Evolutionary conservation across 495 filamentous ascomycete genomes (phyloP), one percentile per base, ranked within the genome.

Genomic region (Bryoglossum gracile): DNA sequence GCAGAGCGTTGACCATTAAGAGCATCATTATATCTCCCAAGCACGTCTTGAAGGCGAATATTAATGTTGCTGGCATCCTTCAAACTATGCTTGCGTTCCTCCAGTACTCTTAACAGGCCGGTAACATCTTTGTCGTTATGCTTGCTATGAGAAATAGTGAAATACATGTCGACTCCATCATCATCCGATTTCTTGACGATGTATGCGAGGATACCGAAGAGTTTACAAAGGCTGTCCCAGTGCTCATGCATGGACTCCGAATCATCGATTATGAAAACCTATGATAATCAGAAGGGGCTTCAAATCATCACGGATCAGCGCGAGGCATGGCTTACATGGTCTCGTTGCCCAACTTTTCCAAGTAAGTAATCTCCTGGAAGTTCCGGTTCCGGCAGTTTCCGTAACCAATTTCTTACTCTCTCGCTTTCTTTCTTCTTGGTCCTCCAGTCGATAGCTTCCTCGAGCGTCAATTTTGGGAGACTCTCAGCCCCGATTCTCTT

Each of bases 261-360:
- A 45, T 68, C 58, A 46, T 71, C 69, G 36, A 73, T 64, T 17
- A 71, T 51, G 53, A 70, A 70, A 10, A 69, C 51, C 55, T 70
- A 30, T 48, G 39, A 57, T 49, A 18, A 44, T n/a, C n/a, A n/a
- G n/a, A n/a, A n/a, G n/a, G n/a, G n/a, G n/a, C n/a, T n/a, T n/a
- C n/a, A n/a, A n/a, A n/a, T n/a, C n/a, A n/a, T n/a, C n/a, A n/a
- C n/a, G n/a, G n/a, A n/a, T n/a, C n/a, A n/a, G n/a, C n/a, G n/a
- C n/a, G n/a, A n/a, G n/a, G n/a, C n/a, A n/a, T n/a, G n/a, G n/a
- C 35, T 53, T 40, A 47, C 46, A 32, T 49, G 46, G 17, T 62
- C 53, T 10, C 67, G 52, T 8, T 57, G n/a, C n/a, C n/a, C n/a
- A n/a, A n/a, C n/a, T n/a, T n/a, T n/a, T n/a, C n/a, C n/a, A n/a